Evolutionary conservation across 345 rosid genomes (phyloP).

Genomic region (Eucalyptus camaldulensis): DNA sequence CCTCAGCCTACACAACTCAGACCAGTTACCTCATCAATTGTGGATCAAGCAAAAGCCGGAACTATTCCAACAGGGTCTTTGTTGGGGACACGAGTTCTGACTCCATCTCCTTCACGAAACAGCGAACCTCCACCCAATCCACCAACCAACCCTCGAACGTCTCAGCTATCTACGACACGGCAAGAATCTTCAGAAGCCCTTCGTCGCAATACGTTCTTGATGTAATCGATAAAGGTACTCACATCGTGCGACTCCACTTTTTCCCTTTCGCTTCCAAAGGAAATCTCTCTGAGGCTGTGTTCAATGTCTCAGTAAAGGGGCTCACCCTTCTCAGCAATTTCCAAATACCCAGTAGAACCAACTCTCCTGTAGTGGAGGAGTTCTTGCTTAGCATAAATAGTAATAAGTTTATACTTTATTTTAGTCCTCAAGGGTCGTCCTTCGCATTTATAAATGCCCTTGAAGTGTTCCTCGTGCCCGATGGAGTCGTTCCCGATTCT

Average conservation of each 20-base stretch:
- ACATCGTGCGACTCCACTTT: conserved; percentile 41
- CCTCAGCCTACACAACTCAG: not conserved
- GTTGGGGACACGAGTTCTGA: not conserved
- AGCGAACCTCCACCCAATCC: too few relatives aligned
- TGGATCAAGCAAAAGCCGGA: not conserved
- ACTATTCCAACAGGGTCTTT: not conserved
- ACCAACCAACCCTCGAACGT: not conserved
- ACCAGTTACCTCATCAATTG: conserved; percentile 7
- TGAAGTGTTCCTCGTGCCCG: conserved; percentile 33
- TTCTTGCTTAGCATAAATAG: conserved; percentile 14
- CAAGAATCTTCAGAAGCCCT: conserved; percentile 19
- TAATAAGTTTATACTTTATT: conserved; percentile 6
- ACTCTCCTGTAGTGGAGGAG: conserved; percentile 16
- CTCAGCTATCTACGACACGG: conserved; percentile 21
- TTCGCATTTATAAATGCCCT: conserved; percentile 55
- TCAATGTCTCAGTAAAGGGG: conserved; percentile 20
- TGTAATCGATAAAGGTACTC: conserved; percentile 2
- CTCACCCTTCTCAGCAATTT: conserved; percentile 15
- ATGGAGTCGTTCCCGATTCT: not conserved
- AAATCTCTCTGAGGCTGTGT: conserved; percentile 17
- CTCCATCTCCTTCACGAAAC: too few relatives aligned
- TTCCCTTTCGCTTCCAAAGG: not conserved
- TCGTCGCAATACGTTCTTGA: conserved; percentile 17
- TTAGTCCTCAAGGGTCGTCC: conserved; percentile 20
- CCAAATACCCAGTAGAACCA: not conserved